Percentiles rank a stretch among this genome's conserved stretches.
Conservation (phyloP, 2,329 filamentous ascomycete species). For the Sporothrix globosa region DNA sequence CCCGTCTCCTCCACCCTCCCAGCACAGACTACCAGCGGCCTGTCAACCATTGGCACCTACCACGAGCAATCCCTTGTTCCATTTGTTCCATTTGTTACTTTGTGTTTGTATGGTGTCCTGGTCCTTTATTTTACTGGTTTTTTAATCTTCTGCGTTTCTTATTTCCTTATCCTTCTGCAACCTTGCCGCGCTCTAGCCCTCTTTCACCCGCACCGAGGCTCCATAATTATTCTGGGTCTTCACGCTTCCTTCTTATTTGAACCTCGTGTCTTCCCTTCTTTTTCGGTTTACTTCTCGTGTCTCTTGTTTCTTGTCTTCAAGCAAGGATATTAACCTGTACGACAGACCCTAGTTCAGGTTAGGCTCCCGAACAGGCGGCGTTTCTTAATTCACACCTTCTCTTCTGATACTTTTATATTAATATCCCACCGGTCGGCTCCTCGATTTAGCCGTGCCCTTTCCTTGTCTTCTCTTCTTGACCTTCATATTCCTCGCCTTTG, state of each 20-base stretch:
- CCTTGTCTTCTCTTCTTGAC: background rate
- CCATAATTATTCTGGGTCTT: background rate
- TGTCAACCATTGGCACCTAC: constrained; percentile 16
- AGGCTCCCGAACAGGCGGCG: constrained; percentile 29
- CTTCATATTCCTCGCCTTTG: background rate
- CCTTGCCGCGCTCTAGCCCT: constrained; percentile 29
- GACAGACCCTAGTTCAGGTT: constrained; percentile 27
- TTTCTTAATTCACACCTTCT: background rate
- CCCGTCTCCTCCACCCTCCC: background rate
- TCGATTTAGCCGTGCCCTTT: constrained; percentile 24
- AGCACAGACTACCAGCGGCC: background rate
- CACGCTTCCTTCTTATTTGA: constrained; percentile 18
- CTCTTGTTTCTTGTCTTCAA: constrained; percentile 7
- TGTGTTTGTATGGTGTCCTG: constrained; percentile 9
- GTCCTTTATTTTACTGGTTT: constrained; percentile 1
- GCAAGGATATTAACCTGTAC: constrained; percentile 24
- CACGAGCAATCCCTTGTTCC: constrained; percentile 18
- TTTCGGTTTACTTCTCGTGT: background rate
- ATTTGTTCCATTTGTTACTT: constrained; percentile 22
- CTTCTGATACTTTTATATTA: background rate
- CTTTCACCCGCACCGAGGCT: constrained; percentile 19
- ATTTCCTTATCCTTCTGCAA: constrained; percentile 32
- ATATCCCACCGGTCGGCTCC: background rate
- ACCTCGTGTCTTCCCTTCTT: constrained; percentile 22
- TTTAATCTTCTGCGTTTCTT: background rate